A percentile compares a stretch with the other conserved stretches of the same genome.
phyloP scores from a whole-genome alignment of 371 early-diverging fungal genomes.

The Rhizopus delemar region DNA sequence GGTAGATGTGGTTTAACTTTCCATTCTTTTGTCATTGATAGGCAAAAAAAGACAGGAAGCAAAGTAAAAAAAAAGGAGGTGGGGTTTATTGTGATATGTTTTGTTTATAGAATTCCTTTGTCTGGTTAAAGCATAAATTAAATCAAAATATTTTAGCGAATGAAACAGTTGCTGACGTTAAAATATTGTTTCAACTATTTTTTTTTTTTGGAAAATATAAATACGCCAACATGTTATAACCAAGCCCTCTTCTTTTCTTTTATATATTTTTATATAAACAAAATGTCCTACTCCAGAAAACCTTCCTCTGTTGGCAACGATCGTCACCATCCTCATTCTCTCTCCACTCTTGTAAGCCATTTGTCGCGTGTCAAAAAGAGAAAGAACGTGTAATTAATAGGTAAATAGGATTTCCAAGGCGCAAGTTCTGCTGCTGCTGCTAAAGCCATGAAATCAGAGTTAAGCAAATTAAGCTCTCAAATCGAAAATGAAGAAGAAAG shows the following conservation, averaged over 20 bases:
- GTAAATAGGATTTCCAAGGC: constrained; percentile 62
- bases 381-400: constrained; percentile 4
- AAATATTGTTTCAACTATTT: too few species aligned
- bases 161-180: too few species aligned
- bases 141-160: too few species aligned
- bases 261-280: not conserved
- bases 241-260: not conserved
- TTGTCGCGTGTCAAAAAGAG: not conserved
- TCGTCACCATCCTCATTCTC: constrained; percentile 59
- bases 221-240: too few species aligned
- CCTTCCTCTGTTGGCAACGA: constrained; percentile 40
- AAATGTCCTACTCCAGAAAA: constrained; percentile 39
- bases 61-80: too few species aligned
- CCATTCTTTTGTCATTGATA: too few species aligned
- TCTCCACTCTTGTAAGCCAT: constrained; percentile 57
- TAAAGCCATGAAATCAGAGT: constrained; percentile 65
- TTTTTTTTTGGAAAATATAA: too few species aligned
- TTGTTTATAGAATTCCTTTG: too few species aligned
- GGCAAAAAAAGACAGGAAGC: too few species aligned
- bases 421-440: constrained; percentile 69
- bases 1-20: too few species aligned
- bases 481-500: constrained; percentile 56
- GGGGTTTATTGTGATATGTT: too few species aligned
- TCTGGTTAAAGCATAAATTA: too few species aligned
- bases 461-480: constrained; percentile 54